Percentiles rank a stretch among this genome's conserved stretches.
phyloP scores from a whole-genome alignment of 2,329 filamentous ascomycete species.

The Thermothelomyces thermophilus region DNA sequence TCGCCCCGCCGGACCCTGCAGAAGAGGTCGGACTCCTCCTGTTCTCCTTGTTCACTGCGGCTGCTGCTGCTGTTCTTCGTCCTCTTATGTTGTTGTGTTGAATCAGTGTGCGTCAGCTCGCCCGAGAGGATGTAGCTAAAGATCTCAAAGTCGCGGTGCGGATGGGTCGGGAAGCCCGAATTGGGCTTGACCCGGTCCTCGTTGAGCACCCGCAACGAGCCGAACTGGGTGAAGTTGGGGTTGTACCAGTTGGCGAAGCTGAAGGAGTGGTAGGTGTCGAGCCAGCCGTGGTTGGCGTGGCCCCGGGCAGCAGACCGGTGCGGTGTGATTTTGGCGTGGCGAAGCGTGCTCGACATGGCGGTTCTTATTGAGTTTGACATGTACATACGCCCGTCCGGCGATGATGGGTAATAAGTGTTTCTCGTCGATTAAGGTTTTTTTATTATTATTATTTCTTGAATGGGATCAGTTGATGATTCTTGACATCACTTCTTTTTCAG shows the following conservation, averaged over 20 bases:
- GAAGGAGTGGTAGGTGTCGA: conserved; percentile 83
- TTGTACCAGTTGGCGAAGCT: conserved; percentile 69
- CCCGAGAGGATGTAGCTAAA: conserved; percentile 82
- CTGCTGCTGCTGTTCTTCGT: conserved; percentile 29
- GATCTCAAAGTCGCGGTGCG: conserved; percentile 82
- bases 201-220: conserved; percentile 76
- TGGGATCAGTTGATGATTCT: conserved; percentile 25
- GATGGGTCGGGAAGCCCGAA: conserved; percentile 77
- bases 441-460: too few species aligned
- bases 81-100: conserved; percentile 65
- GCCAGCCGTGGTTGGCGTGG: conserved; percentile 77
- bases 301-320: conserved; percentile 67
- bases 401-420: neutral
- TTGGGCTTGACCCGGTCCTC: conserved; percentile 74
- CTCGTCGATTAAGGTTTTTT: conserved; percentile 5
- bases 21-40: conserved; percentile 52
- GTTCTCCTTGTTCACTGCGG: too few species aligned
- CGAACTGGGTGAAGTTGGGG: conserved; percentile 61
- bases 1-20: conserved; percentile 70
- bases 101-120: conserved; percentile 81
- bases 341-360: conserved; percentile 56
- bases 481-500: conserved; percentile 26
- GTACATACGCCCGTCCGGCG: neutral
- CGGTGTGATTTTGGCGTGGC: conserved; percentile 65
- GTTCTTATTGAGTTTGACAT: conserved; percentile 37